These are phyloP conservation scores for Globisporangium lucens DNA, from an alignment of 352 stramenopile genomes.

Conservation along the genomic window DNA sequence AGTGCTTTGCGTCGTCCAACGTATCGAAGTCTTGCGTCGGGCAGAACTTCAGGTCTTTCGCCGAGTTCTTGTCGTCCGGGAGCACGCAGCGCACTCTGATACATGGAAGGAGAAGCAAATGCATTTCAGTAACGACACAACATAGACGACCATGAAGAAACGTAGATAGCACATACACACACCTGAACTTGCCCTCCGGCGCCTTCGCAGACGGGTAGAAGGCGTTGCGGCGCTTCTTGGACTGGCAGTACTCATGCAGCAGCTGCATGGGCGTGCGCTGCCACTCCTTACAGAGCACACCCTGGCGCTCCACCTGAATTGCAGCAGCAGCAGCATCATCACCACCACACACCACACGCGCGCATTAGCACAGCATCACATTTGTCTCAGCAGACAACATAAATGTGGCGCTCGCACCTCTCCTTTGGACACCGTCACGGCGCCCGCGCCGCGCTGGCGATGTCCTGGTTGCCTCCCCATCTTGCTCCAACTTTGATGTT, in stretches of 20 bases:
- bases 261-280: constrained; percentile 93
- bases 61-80: constrained; percentile 90
- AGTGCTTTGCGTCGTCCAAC: constrained; percentile 91
- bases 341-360: background rate
- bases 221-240: constrained; percentile 85
- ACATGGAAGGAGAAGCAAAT: background rate
- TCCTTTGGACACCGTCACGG: constrained; percentile 78
- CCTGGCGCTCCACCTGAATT: constrained; percentile 44
- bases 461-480: constrained; percentile 47
- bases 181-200: constrained; percentile 33
- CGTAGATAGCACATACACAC: constrained; percentile 11
- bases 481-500: background rate
- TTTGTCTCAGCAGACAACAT: too few relatives aligned
- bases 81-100: constrained; percentile 81
- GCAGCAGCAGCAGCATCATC: constrained; percentile 25
- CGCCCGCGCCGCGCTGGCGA: constrained; percentile 84
- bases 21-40: constrained; percentile 80
- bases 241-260: constrained; percentile 92
- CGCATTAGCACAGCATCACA: background rate
- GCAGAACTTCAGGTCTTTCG: constrained; percentile 93
- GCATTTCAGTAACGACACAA: background rate
- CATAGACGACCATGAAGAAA: background rate
- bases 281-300: constrained; percentile 92
- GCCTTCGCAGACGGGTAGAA: constrained; percentile 59
- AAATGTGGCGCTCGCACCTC: constrained; percentile 34